A percentile compares a stretch with the other conserved stretches of the same genome.
Conservation (phyloP, 23 red algal genomes). For the Gracilariopsis chorda region DNA sequence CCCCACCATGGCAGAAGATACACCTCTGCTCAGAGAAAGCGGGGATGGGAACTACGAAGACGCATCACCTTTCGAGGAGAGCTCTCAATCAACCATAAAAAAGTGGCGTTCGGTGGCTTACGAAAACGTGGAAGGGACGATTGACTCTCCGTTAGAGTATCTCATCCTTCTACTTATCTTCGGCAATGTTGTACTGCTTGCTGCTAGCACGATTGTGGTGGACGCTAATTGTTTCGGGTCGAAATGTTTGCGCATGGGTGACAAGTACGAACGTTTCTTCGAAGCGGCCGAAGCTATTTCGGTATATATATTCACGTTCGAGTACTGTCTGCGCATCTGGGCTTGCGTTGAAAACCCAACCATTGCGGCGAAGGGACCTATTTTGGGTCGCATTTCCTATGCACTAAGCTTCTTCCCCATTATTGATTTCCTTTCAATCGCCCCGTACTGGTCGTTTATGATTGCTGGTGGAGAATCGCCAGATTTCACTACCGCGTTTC, state of each 20-base stretch:
- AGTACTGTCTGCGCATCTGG: conserved; percentile 79
- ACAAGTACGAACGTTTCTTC: conserved; percentile 68
- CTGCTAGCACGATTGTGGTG: conserved; percentile 41
- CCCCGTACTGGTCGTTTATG: conserved; percentile 59
- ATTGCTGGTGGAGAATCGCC: conserved; percentile 31
- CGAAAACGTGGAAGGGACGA: conserved; percentile 72
- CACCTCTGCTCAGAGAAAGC: conserved; percentile 21
- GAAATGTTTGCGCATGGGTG: conserved; percentile 41
- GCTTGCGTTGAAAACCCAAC: conserved; percentile 55
- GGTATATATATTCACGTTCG: conserved; percentile 76
- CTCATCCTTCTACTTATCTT: conserved; percentile 68
- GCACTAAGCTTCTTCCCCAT: conserved; percentile 59
- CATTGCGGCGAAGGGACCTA: conserved; percentile 39
- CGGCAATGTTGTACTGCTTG: conserved; percentile 64
- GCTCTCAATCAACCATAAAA: not conserved
- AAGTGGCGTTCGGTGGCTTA: conserved; percentile 44
- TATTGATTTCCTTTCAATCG: conserved; percentile 73
- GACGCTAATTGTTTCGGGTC: conserved; percentile 47
- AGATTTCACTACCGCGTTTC: conserved; percentile 77
- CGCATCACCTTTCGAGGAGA: not conserved
- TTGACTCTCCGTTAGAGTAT: conserved; percentile 78
- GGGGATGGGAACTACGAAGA: not conserved
- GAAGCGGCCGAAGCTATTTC: conserved; percentile 65
- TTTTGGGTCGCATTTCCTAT: conserved; percentile 66
- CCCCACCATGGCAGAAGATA: conserved; percentile 15